These are phyloP conservation scores for Drechslerella stenobrocha DNA, from an alignment of 2,329 filamentous ascomycete species.

Conservation along the genomic window DNA sequence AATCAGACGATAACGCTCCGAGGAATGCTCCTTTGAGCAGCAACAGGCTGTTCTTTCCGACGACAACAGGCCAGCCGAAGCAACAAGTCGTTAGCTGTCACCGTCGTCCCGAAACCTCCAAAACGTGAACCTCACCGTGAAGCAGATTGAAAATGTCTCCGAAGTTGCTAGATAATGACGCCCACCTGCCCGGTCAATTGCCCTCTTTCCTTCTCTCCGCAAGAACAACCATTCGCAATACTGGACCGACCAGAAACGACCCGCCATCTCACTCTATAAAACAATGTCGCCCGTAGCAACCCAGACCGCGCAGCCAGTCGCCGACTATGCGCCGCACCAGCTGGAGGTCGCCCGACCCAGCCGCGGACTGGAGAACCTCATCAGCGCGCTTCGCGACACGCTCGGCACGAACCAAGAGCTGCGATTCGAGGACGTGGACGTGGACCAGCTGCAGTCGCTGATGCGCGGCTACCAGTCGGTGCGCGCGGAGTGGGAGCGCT, in stretches of 20 bases:
- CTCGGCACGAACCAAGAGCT: conserved; percentile 31
- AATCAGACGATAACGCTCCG: conserved; percentile 40
- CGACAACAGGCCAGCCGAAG: conserved; percentile 22
- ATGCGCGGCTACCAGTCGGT: conserved; percentile 65
- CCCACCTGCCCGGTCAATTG: neutral
- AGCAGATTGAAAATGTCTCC: conserved; percentile 29
- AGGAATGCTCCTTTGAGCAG: conserved; percentile 47
- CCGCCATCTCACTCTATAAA: too few species aligned
- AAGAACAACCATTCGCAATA: neutral
- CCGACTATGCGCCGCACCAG: conserved; percentile 17
- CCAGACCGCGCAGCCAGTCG: conserved; percentile 31
- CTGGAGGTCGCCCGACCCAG: conserved; percentile 14
- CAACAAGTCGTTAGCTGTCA: conserved; percentile 2
- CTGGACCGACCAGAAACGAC: neutral
- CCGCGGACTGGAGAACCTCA: conserved; percentile 16
- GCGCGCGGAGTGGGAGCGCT: conserved; percentile 63
- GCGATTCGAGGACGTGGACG: conserved; percentile 61
- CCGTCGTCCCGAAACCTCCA: neutral
- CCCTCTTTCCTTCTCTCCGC: neutral
- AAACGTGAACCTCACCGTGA: neutral
- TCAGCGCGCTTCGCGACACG: conserved; percentile 32
- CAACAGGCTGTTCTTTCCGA: neutral
- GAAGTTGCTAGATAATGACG: conserved; percentile 42
- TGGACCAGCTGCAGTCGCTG: conserved; percentile 61
- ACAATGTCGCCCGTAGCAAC: conserved; percentile 39